Conservation (phyloP, 176 grass and related monocot genomes). For the Oryza longistaminata region DNA sequence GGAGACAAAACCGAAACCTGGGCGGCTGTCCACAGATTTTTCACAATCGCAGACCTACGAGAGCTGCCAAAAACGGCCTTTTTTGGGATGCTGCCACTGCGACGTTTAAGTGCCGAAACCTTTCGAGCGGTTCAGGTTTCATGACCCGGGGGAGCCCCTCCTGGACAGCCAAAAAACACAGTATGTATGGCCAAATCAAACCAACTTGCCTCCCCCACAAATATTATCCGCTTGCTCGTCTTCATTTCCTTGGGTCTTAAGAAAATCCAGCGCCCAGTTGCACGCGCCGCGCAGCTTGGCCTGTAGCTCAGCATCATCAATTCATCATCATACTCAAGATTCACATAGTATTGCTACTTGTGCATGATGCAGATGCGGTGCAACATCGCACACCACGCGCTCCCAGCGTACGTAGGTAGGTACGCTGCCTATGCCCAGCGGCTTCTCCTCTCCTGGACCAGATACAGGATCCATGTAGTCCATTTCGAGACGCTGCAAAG, state of each 20-base stretch:
- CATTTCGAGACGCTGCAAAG: slow-evolving; percentile 6
- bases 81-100: neutral
- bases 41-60: neutral
- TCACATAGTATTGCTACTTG: neutral
- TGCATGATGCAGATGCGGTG: neutral
- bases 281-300: neutral
- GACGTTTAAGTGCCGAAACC: neutral
- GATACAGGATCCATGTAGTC: neutral
- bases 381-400: neutral
- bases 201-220: neutral
- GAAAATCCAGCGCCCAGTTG: neutral
- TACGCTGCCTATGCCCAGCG: neutral
- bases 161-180: neutral
- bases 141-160: neutral
- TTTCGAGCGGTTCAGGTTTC: neutral
- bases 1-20: neutral
- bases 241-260: neutral
- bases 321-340: too few species aligned
- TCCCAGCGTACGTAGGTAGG: neutral
- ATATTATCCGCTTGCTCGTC: neutral
- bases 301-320: neutral
- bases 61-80: neutral
- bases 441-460: slow-evolving; percentile 37
- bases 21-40: neutral
- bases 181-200: neutral